A percentile compares a stretch with the other conserved stretches of the same genome.
phyloP scores from a whole-genome alignment of 768 basidiomycete genomes.

The Boletus rex-veris region DNA sequence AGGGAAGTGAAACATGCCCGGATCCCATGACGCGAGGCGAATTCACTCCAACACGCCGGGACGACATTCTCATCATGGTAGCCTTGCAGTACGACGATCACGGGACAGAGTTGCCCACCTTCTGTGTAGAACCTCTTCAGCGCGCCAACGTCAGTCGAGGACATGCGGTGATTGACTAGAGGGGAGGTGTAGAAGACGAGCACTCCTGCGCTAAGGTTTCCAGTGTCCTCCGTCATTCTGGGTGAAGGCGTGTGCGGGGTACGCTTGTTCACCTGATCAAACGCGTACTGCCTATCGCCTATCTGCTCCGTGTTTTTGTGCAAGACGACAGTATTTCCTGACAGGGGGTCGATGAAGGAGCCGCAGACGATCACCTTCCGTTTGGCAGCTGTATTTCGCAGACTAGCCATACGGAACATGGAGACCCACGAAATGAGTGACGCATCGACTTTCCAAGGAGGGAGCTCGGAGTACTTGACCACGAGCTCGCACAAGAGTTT shows the following conservation, averaged over 20 bases:
- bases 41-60: neutral
- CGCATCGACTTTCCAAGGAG: neutral
- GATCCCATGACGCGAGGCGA: neutral
- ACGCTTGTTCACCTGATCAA: neutral
- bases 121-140: neutral
- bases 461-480: neutral
- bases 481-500: neutral
- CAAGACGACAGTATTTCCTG: neutral
- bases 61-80: neutral
- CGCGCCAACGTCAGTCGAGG: neutral
- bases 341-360: neutral
- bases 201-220: neutral
- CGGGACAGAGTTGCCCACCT: neutral
- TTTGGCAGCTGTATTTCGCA: neutral
- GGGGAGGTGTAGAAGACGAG: neutral
- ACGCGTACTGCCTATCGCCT: neutral
- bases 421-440: neutral
- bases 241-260: neutral
- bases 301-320: neutral
- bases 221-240: neutral
- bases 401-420: neutral
- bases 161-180: neutral
- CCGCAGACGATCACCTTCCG: constrained; percentile 2
- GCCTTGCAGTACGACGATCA: neutral
- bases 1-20: neutral